Evolutionary conservation across 2,329 filamentous ascomycete genomes (phyloP), one percentile per base, ranked within the genome.

Genomic region (Orbilia ellipsospora): DNA sequence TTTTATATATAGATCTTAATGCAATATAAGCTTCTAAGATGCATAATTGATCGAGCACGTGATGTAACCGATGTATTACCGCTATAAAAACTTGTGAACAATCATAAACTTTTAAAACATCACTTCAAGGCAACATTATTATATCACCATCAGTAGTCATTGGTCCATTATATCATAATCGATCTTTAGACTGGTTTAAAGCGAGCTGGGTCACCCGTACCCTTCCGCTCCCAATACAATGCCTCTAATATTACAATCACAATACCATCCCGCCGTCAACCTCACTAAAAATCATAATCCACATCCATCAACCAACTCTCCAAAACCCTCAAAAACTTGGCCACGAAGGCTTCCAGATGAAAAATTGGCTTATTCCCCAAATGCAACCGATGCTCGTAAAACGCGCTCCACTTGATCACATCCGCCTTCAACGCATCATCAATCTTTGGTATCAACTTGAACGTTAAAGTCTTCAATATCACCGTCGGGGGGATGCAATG

Each of bases 401-500:
- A 98, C 0, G 95, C 94, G 3, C 93, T 92, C 95, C 95, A 99
- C 81, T 91, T 92, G 78, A 99, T 91, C 3, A 99, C 90, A 69
- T 99, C 94, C 1, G 91, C 89, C 83, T 97, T 98, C 60, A 99
- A 84, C 23, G 87, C 90, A 81, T 97, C 94, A 80, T 98, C 94
- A 64, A 97, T 91, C 81, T 92, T 88, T 0, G 89, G 87, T 79
- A 98, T 90, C 20, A 99, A 87, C 83, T 96, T 96, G 85, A 96
- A 98, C 0, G 94, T 96, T 74, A 99, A 86, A 0, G 93, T 96
- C 16, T 97, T 97, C 79, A 99, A 87, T 77, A 99, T 94, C 0
- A 92, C 96, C 0, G 94, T 97, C 1, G 95, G 88, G 13, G 96
- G 95, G 81, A 99, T 99, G 83, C 96, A 99, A 82, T 99, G 95